Base-by-base conservation (phyloP, 176 grass and related monocot species). In the Oryza officinalis region DNA sequence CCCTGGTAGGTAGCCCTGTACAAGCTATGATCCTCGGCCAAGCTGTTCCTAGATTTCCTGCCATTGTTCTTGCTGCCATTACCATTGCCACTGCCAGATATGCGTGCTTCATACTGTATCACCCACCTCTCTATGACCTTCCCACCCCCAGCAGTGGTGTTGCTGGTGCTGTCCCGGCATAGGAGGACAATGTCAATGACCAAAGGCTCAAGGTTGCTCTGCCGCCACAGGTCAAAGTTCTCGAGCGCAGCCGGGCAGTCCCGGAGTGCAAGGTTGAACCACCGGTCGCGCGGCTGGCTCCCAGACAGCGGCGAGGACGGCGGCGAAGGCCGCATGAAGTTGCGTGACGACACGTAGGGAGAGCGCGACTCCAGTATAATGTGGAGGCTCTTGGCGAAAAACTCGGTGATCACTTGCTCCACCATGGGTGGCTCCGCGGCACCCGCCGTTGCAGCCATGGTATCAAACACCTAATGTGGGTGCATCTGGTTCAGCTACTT, bases 371-470 rank as follows among this genome's bases (percentile, higher is more conserved):
- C 88, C 38, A 98, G 89, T 79, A 98, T 93, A 75, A 98, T 95
- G 85, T 93, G 95, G 25, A 98, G 92, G 76, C 90, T 95, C 83
- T 98, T 98, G 50, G 92, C 92, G 23, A 98, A 95, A 71, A 98
- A 93, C 73, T 95, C 95, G 0, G 95, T 98, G 72, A 98, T 98
- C 54, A 98, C 92, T 71, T 98, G 95, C 81, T 98, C 95, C n/a
- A 91, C 86, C 59, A 86, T 89, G 47, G 95, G 86, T n/a, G 95
- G 80, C 59, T 95, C 95, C 25, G 95, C 82, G 13, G 65, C 26
- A 25, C 77, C 69, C 2, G 75, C 5, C 7, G 88, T 49, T 59
- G 89, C 81, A 22, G 74, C 73, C 67, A 28, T 90, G 33, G 9
- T 25, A 61, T 10, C n/a, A 23, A 47, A 57, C 18, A n/a, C 52